phyloP scores from a whole-genome alignment of 2,329 filamentous ascomycete species.

The Fusarium sp. region DNA sequence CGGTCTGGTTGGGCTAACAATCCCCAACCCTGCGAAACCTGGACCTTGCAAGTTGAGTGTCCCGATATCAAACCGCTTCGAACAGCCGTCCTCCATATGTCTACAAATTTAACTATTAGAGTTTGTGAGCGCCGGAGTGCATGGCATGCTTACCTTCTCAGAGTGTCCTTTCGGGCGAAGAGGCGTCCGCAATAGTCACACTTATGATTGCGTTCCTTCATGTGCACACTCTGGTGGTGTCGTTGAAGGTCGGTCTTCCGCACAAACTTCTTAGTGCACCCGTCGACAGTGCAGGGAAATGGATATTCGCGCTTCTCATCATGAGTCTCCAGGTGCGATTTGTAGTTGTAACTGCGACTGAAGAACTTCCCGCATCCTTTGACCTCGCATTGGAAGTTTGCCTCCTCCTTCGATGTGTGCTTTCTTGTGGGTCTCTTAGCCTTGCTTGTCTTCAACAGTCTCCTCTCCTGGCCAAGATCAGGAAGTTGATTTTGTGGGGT shows the following conservation, averaged over 20 bases:
- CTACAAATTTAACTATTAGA: constrained; percentile 53
- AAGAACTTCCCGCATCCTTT: constrained; percentile 81
- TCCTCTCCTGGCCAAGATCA: constrained; percentile 38
- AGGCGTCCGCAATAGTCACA: constrained; percentile 77
- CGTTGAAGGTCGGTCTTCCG: constrained; percentile 81
- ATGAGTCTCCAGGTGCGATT: constrained; percentile 86
- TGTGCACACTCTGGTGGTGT: constrained; percentile 75
- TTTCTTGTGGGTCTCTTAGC: constrained; percentile 57
- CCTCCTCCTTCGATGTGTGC: constrained; percentile 73
- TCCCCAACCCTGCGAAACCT: constrained; percentile 32
- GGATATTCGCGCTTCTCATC: constrained; percentile 77
- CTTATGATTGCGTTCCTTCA: constrained; percentile 74
- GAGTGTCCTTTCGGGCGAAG: constrained; percentile 84
- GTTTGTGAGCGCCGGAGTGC: neutral
- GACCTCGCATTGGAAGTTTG: constrained; percentile 75
- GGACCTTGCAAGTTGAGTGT: constrained; percentile 59
- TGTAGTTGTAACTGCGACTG: constrained; percentile 86
- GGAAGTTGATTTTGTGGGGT: constrained; percentile 34
- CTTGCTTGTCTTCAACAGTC: constrained; percentile 35
- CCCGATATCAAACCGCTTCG: constrained; percentile 70
- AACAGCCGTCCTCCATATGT: constrained; percentile 81
- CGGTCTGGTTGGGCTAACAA: constrained; percentile 31
- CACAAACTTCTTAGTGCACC: constrained; percentile 81
- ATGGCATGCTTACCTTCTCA: constrained; percentile 72
- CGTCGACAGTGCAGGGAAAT: constrained; percentile 71